Evolutionary conservation across 78 protist genomes (phyloP).

Genomic region (Monosiga brevicollis): DNA sequence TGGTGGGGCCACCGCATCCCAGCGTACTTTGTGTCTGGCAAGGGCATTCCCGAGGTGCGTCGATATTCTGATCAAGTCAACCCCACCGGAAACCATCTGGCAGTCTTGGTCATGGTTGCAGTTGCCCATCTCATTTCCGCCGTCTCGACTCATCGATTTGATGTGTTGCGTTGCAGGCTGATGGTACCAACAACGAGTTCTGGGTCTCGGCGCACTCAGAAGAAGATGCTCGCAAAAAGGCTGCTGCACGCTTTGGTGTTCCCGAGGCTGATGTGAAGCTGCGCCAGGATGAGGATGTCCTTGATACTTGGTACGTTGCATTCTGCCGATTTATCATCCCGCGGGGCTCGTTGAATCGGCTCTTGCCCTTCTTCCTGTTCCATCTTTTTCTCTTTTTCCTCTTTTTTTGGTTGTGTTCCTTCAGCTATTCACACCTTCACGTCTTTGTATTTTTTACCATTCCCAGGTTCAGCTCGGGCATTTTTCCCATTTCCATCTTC

Average conservation of each 20-base stretch:
- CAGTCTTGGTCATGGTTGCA: too few species aligned
- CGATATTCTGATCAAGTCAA: too few species aligned
- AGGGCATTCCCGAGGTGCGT: too few species aligned
- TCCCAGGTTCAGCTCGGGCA: constrained; percentile 79
- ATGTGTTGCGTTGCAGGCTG: too few species aligned
- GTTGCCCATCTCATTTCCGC: too few species aligned
- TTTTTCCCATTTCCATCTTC: constrained; percentile 94
- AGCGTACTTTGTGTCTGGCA: constrained; percentile 63
- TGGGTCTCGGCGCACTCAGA: constrained; percentile 48
- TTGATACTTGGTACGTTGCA: constrained; percentile 99
- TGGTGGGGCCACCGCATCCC: constrained; percentile 99
- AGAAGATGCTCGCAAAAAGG: constrained; percentile 56
- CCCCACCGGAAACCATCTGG: too few species aligned
- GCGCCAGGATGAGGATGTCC: constrained; percentile 95
- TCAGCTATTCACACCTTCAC: too few species aligned
- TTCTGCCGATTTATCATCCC: too few species aligned
- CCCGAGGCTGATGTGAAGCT: constrained; percentile 29
- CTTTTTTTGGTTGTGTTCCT: constrained; percentile 41
- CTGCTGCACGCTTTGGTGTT: constrained; percentile 35
- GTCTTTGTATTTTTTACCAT: neutral
- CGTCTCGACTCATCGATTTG: too few species aligned
- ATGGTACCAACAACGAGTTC: neutral
- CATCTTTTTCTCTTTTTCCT: too few species aligned
- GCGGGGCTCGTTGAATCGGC: too few species aligned
- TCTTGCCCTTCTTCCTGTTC: too few species aligned